phyloP scores from a whole-genome alignment of 73 alveolate genomes.

The Paramecium primaurelia region DNA sequence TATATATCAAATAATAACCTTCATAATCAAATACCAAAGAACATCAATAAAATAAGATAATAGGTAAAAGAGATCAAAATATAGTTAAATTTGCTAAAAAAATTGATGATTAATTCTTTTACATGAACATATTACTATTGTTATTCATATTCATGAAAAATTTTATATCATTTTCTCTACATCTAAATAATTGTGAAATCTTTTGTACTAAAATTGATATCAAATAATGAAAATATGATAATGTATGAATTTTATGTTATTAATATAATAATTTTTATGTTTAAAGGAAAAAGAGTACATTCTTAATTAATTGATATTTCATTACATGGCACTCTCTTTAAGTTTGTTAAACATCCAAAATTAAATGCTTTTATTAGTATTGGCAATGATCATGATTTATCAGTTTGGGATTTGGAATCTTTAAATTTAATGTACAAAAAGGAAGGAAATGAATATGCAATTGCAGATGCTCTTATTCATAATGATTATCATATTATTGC shows the following conservation, averaged over 20 bases:
- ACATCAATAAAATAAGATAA: too few relatives aligned
- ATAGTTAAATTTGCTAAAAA: too few relatives aligned
- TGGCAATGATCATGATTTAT: background rate
- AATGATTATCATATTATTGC: constrained; percentile 5
- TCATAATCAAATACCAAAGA: too few relatives aligned
- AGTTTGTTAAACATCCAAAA: background rate
- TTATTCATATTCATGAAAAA: too few relatives aligned
- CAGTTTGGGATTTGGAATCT: constrained; percentile 6
- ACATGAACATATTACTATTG: too few relatives aligned
- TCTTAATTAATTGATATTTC: background rate
- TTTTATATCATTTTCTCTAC: too few relatives aligned
- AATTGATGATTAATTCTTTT: too few relatives aligned
- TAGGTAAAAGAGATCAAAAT: too few relatives aligned
- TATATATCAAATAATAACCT: background rate
- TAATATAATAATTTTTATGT: background rate
- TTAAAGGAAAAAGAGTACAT: background rate
- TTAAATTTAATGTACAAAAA: background rate
- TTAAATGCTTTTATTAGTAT: background rate
- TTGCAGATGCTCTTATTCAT: constrained; percentile 19
- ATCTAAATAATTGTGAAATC: too few relatives aligned
- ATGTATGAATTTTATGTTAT: background rate
- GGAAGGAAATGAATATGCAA: constrained; percentile 38
- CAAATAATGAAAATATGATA: too few relatives aligned
- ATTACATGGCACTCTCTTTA: background rate
- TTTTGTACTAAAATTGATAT: too few relatives aligned